Base-by-base conservation (phyloP, 768 basidiomycete genomes). In the Suillus bovinus region DNA sequence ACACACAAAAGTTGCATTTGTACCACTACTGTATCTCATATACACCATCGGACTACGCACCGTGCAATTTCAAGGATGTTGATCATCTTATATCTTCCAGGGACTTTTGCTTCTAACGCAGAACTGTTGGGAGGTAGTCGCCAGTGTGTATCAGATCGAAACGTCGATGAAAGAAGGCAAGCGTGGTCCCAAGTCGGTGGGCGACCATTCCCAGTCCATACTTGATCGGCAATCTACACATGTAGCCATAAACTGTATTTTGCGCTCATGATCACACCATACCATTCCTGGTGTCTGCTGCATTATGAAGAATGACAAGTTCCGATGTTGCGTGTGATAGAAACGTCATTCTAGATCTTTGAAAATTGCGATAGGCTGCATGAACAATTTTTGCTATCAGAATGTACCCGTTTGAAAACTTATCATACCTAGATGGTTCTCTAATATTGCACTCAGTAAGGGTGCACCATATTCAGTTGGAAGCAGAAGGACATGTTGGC, bases 321-420 rank as follows among this genome's bases (percentile, higher is more conserved):
- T 17, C 36, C 27, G 27, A 39, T 4, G 17, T 20, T 56, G 17
- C 38, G 55, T 56, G 38, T 24, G 55, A 56, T 27, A 56, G 55
- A 38, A 39, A 39, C 10, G 17, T 6, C 11, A 27, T 24, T 55
- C 36, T 38, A 27, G 1, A 39, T 39, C 8, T 39, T n/a, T 29
- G 17, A 27, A 36, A 24, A 36, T 55, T 55, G 22, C 54, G 38
- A 56, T 56, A 56, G 55, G 55, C 24, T 56, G 55, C 55, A 3
- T 56, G 55, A 56, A 56, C 27, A 27, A 27, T 56, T 56, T 39
- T 56, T 27, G 55, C 55, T 56, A 56, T 56, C 55, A 39, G 55
- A 27, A 38, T 29, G 55, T 56, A 27, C 24, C 55, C 55, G 55
- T 24, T 39, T 29, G 38, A 56, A 56, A 56, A 56, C n/a, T n/a